phyloP scores from a whole-genome alignment of 1,284 basidiomycete genomes.

The Rhodotorula sp. region DNA sequence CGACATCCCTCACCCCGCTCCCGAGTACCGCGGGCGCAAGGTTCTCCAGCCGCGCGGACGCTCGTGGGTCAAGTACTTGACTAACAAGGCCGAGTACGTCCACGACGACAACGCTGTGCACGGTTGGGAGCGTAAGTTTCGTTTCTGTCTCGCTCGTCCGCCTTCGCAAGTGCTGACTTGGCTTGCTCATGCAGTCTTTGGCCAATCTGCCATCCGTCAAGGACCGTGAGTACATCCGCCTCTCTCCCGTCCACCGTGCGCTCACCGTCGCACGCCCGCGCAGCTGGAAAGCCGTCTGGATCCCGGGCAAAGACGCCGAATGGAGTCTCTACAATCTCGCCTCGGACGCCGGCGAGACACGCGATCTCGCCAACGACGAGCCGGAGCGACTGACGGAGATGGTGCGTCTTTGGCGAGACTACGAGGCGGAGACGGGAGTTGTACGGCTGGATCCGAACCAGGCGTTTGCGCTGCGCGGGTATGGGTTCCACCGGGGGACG shows the following conservation, averaged over 20 bases:
- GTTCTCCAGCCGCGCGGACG: neutral
- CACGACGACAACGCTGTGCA: conserved; percentile 5
- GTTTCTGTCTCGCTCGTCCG: neutral
- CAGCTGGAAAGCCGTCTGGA: conserved; percentile 8
- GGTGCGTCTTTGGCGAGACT: conserved; percentile 2
- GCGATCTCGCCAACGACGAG: neutral
- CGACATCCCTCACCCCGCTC: neutral
- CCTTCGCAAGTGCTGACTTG: neutral
- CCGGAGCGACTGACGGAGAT: neutral
- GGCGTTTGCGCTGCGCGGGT: neutral
- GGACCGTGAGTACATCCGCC: neutral
- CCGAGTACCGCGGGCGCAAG: neutral
- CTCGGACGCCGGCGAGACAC: neutral
- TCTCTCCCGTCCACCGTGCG: neutral
- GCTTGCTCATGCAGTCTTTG: neutral
- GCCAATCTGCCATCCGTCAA: neutral
- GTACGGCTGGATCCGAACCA: conserved; percentile 5
- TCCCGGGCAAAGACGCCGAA: neutral
- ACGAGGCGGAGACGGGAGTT: conserved; percentile 4
- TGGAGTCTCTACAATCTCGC: conserved; percentile 4
- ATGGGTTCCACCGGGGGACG: conserved; percentile 3
- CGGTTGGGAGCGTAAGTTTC: conserved; percentile 1
- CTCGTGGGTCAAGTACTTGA: neutral
- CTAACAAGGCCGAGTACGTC: neutral
- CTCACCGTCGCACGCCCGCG: neutral